Evolutionary conservation across 495 filamentous ascomycete genomes (phyloP).

Genomic region (Tuber indicum): DNA sequence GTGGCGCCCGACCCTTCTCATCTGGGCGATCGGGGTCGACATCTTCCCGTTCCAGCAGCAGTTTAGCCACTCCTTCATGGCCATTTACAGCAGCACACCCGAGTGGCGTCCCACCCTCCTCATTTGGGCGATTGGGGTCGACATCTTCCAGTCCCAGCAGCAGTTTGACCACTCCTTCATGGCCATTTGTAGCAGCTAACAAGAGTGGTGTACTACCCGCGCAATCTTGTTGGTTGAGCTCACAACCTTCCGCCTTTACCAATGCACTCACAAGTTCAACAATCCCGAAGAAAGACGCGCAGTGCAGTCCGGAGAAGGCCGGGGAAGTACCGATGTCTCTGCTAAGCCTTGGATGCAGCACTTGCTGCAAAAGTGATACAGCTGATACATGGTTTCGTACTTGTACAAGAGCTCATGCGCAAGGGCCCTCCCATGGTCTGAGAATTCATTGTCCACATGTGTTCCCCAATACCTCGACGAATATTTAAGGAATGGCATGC

Average conservation of each 20-base stretch:
- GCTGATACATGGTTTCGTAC: background rate
- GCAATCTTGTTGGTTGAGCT: background rate
- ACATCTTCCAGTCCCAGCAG: too few relatives aligned
- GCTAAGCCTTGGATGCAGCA: background rate
- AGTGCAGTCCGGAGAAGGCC: background rate
- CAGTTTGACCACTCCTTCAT: too few relatives aligned
- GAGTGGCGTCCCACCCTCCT: too few relatives aligned
- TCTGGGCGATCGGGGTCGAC: too few relatives aligned
- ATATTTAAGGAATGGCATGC: background rate
- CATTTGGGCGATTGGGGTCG: too few relatives aligned
- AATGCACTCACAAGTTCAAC: background rate
- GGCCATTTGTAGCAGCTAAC: too few relatives aligned
- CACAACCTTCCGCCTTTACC: background rate
- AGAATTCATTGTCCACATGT: background rate
- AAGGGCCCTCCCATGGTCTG: background rate
- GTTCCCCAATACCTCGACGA: background rate
- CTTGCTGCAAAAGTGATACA: background rate
- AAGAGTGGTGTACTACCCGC: too few relatives aligned
- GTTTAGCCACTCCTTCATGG: too few relatives aligned
- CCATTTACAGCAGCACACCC: too few relatives aligned
- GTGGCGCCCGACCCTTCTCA: too few relatives aligned
- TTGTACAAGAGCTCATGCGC: too few relatives aligned
- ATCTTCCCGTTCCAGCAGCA: too few relatives aligned
- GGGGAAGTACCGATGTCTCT: background rate
- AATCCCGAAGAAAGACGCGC: background rate